Base-by-base conservation (phyloP, 2,329 filamentous ascomycete species). In the Fonsecaea nubica region DNA sequence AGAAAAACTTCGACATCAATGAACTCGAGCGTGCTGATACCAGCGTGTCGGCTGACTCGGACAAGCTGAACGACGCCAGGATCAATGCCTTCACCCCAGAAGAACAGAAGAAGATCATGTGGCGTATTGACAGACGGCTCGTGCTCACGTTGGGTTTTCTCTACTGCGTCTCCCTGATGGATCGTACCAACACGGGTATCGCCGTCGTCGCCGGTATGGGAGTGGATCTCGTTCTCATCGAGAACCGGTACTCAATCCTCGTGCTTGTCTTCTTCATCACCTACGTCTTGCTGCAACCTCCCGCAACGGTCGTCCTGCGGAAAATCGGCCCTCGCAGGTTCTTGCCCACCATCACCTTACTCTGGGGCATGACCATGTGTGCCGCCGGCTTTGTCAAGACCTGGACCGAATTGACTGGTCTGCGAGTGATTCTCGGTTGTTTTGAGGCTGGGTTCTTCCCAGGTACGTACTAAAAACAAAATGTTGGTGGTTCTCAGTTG, bases 151-250 rank as follows among this genome's bases (percentile, higher is more conserved):
- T 88, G 4, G 89, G 89, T 21, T 75, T 84, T 69, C 84, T 92
- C 79, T 93, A 93, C 77, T 92, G 90, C 75, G 83, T 92, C 72
- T 90, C 86, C 91, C 80, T 94, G 66, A 91, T 94, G 87, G 92
- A 95, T 75, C 83, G 92, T 38, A 92, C 90, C 3, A 94, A 94
- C 77, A 80, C 93, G 75, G 87, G 87, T 18, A 82, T 87, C 30
- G 91, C 90, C 50, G 86, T 86, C 54, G 89, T 94, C 75, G 91
- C 92, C 25, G 91, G 75, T 74, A 77, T 79, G 75, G 57, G 60
- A 32, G 67, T 70, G 45, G 71, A 73, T 57, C 63, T 73, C 18
- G 50, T 50, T 36, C 61, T 73, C 12, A 68, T 64, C 32, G 64
- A 50, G 2, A 57, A 72, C n/a, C 72, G 76, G 65, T 78, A 77